Conservation (phyloP, 2,329 filamentous ascomycete genomes). For the Pseudogymnoascus sp. region DNA sequence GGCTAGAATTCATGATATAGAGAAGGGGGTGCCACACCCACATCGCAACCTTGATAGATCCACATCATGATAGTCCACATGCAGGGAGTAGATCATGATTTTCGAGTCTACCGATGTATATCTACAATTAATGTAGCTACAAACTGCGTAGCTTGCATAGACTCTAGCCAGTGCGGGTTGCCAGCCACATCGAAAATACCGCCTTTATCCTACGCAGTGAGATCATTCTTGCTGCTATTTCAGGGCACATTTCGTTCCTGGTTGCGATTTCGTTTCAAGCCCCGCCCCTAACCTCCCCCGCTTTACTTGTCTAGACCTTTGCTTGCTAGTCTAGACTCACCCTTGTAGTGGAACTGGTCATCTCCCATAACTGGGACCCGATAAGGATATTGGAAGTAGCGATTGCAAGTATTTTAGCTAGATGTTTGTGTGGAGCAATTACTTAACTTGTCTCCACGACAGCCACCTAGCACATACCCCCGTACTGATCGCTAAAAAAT, state of each 20-base stretch:
- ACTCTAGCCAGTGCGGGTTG: not conserved
- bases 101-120: not conserved
- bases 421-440: not conserved
- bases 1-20: not conserved
- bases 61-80: not conserved
- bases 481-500: not conserved
- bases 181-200: not conserved
- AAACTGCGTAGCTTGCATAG: not conserved
- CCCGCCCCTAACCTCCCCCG: not conserved
- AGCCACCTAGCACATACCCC: not conserved
- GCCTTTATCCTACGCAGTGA: not conserved
- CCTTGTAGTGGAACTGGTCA: not conserved
- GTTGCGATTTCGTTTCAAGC: not conserved
- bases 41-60: not conserved
- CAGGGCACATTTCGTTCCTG: not conserved
- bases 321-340: not conserved
- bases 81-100: slow-evolving; percentile 1
- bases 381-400: not conserved
- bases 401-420: not conserved
- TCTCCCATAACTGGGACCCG: not conserved
- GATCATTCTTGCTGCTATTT: not conserved
- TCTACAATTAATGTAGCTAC: not conserved
- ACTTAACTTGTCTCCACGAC: not conserved
- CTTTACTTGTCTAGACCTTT: not conserved
- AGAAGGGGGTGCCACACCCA: not conserved